Evolutionary conservation across 345 rosid genomes (phyloP).

Genomic region (Citrus reticulata): DNA sequence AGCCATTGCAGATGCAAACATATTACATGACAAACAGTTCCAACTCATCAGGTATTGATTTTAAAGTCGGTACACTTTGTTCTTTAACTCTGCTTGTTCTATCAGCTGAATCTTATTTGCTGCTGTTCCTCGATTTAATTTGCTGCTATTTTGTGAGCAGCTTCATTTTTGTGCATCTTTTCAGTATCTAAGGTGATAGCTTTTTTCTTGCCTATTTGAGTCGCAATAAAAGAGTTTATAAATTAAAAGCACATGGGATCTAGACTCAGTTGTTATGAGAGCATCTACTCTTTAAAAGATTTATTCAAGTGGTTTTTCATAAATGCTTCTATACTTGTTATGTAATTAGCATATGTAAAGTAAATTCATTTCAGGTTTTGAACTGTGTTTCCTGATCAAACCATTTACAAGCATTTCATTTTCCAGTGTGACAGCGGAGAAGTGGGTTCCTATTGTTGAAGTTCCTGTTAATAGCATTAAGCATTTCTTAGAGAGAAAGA

Average conservation of each 20-base stretch:
- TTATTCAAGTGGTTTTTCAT: neutral
- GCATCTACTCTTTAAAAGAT: neutral
- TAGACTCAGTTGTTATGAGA: neutral
- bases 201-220: neutral
- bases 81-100: slow-evolving; percentile 2
- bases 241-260: neutral
- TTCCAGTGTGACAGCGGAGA: slow-evolving; percentile 90
- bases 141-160: neutral
- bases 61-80: neutral
- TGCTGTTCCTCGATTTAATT: neutral
- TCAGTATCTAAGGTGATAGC: neutral
- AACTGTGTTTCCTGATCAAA: neutral
- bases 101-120: neutral
- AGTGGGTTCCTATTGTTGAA: slow-evolving; percentile 92
- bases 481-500: slow-evolving; percentile 76
- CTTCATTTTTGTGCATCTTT: neutral
- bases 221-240: neutral
- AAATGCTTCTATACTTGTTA: neutral
- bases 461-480: slow-evolving; percentile 78
- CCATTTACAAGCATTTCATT: slow-evolving; percentile 10
- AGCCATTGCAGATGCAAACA: slow-evolving; percentile 62
- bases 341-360: neutral
- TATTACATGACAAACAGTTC: slow-evolving; percentile 81
- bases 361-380: neutral
- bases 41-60: slow-evolving; percentile 79